Percentiles rank a stretch among this genome's conserved stretches.
These are phyloP conservation scores for Colletotrichum euphorbiae DNA, from an alignment of 2,329 filamentous ascomycete species.

Conservation along the genomic window DNA sequence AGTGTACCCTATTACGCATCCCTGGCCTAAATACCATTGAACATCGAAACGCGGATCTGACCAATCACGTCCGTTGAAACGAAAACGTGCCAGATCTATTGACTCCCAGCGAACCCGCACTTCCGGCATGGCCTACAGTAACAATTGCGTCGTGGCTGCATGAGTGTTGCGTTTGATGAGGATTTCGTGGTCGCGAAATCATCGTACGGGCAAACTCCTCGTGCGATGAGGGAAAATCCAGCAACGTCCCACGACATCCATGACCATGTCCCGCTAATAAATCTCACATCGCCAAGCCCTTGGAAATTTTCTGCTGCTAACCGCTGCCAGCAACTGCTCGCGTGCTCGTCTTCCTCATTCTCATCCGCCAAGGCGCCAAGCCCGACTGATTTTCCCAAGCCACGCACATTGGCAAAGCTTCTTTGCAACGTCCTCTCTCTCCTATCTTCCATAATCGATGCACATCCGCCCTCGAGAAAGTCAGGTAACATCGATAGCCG, in stretches of 20 bases:
- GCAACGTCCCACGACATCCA: not conserved
- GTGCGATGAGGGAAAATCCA: constrained; percentile 1
- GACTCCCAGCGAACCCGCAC: constrained; percentile 39
- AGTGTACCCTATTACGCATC: too few species aligned
- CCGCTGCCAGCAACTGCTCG: constrained; percentile 37
- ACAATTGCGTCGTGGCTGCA: not conserved
- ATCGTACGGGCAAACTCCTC: constrained; percentile 29
- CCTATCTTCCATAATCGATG: too few species aligned
- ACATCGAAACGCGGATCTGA: constrained; percentile 8
- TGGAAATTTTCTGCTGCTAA: constrained; percentile 22
- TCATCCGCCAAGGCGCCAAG: constrained; percentile 34
- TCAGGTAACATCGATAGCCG: too few species aligned
- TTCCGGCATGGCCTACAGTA: constrained; percentile 34
- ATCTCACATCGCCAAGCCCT: constrained; percentile 28
- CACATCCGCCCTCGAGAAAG: too few species aligned
- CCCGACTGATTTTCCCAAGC: constrained; percentile 18
- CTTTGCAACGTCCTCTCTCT: constrained; percentile 23
- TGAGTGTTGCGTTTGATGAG: not conserved
- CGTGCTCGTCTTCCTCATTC: constrained; percentile 34
- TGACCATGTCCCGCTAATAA: constrained; percentile 18
- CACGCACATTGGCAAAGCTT: constrained; percentile 40
- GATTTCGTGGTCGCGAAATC: not conserved
- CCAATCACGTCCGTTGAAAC: constrained; percentile 26
- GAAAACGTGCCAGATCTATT: constrained; percentile 41
- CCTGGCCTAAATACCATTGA: not conserved